Percentiles rank a stretch among this genome's conserved stretches.
Conservation (phyloP, 768 basidiomycete genomes). For the Leccinum subgranulosum region DNA sequence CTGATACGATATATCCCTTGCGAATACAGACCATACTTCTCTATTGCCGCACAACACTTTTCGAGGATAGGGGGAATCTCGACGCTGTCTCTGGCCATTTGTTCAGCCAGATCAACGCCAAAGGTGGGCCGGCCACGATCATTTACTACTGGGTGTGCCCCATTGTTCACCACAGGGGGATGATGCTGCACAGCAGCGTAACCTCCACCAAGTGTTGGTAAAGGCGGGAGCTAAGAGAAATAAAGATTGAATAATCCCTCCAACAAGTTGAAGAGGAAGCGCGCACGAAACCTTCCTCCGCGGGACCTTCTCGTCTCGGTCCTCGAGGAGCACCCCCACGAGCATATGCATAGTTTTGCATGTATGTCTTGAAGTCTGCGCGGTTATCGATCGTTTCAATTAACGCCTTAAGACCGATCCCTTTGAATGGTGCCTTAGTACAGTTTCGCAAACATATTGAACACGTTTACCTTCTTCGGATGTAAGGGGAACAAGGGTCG, state of each 20-base stretch:
- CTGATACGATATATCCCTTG: slow-evolving; percentile 94
- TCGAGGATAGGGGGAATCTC: slow-evolving; percentile 86
- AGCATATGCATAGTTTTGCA: slow-evolving; percentile 96
- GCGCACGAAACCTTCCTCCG: slow-evolving; percentile 92
- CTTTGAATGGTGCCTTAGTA: slow-evolving; percentile 28
- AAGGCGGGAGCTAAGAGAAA: slow-evolving; percentile 53
- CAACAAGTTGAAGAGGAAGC: slow-evolving; percentile 2
- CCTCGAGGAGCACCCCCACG: slow-evolving; percentile 65
- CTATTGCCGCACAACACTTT: slow-evolving; percentile 90
- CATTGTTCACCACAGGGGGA: slow-evolving; percentile 24
- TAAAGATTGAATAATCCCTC: slow-evolving; percentile 1
- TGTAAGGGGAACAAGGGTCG: slow-evolving; percentile 71
- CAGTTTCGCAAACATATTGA: neutral
- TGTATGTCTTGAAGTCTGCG: slow-evolving; percentile 91
- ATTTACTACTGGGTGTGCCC: slow-evolving; percentile 32
- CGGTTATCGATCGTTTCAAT: slow-evolving; percentile 93
- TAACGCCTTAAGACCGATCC: slow-evolving; percentile 76
- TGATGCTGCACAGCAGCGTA: slow-evolving; percentile 27
- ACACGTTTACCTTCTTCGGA: slow-evolving; percentile 58
- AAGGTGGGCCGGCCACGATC: slow-evolving; percentile 83
- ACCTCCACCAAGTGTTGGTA: slow-evolving; percentile 43
- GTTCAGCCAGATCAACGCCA: slow-evolving; percentile 88
- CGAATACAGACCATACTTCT: slow-evolving; percentile 77
- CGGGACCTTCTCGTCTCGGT: slow-evolving; percentile 85
- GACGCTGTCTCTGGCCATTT: slow-evolving; percentile 86